A percentile compares a stretch with the other conserved stretches of the same genome.
These are phyloP conservation scores for Mesembryanthemum crystallinum DNA, from an alignment of 148 eudicot species.

Conservation along the genomic window DNA sequence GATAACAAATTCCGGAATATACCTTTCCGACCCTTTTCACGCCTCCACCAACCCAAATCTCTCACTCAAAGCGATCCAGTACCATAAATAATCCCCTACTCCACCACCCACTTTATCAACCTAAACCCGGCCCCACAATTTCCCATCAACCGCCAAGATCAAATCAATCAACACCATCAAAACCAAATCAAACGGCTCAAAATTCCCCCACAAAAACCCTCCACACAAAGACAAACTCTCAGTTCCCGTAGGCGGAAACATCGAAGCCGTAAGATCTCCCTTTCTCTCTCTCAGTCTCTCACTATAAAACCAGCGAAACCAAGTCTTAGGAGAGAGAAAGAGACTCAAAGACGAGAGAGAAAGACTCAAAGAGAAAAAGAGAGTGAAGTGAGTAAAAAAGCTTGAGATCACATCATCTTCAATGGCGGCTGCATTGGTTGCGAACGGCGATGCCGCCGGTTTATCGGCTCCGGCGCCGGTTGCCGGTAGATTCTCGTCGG, in stretches of 20 bases:
- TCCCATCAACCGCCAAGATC: not conserved
- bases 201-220: not conserved
- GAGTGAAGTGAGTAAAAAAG: not conserved
- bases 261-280: slow-evolving; percentile 23
- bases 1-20: too few relatives aligned
- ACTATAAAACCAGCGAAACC: not conserved
- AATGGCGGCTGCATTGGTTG: slow-evolving; percentile 55
- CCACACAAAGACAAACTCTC: slow-evolving; percentile 1
- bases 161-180: not conserved
- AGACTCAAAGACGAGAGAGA: not conserved
- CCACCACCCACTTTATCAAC: not conserved
- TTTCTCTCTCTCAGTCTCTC: not conserved
- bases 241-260: slow-evolving; percentile 25
- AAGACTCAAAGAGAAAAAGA: not conserved
- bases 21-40: too few relatives aligned
- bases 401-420: not conserved
- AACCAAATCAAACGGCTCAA: not conserved
- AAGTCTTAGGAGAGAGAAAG: not conserved
- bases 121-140: not conserved
- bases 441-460: slow-evolving; percentile 38
- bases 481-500: slow-evolving; percentile 51
- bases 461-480: slow-evolving; percentile 21
- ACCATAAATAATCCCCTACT: too few relatives aligned
- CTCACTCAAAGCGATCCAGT: too few relatives aligned
- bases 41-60: too few relatives aligned